A percentile compares a stretch with the other conserved stretches of the same genome.
Evolutionary conservation across 495 filamentous ascomycete species (phyloP).

Genomic region (Penicillium waksmanii): DNA sequence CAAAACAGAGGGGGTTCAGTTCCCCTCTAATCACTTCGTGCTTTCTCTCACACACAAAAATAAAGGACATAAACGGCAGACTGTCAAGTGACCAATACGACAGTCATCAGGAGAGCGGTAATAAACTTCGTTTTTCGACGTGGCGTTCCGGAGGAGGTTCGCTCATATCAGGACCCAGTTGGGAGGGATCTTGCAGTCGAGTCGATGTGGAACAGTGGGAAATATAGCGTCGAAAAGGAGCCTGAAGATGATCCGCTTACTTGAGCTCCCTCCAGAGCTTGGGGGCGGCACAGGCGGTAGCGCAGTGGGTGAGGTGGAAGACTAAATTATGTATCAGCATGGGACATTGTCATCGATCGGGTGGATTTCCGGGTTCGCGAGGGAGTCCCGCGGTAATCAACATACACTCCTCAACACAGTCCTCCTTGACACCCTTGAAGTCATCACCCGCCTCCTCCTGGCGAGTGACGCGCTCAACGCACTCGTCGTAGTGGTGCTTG

Average conservation of each 20-base stretch:
- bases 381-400: conserved; percentile 19
- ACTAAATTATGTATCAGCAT: conserved; percentile 54
- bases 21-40: conserved; percentile 19
- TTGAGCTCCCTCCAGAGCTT: conserved; percentile 91
- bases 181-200: conserved; percentile 6
- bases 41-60: conserved; percentile 23
- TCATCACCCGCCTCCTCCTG: conserved; percentile 69
- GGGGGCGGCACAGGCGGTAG: conserved; percentile 86
- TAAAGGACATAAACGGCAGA: conserved; percentile 31
- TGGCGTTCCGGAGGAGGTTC: conserved; percentile 8
- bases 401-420: conserved; percentile 99
- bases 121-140: conserved; percentile 18
- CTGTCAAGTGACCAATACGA: conserved; percentile 19
- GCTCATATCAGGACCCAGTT: conserved; percentile 16
- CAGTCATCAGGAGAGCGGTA: conserved; percentile 30
- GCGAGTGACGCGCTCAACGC: conserved; percentile 86
- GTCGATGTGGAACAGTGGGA: conserved; percentile 18
- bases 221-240: conserved; percentile 18
- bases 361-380: no score
- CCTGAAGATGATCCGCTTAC: conserved; percentile 55
- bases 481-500: conserved; percentile 99
- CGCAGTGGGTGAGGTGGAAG: conserved; percentile 98
- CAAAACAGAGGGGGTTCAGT: conserved; percentile 11
- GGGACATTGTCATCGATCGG: neutral
- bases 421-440: conserved; percentile 72